These are phyloP conservation scores for Podila epigama DNA, from an alignment of 192 early-diverging fungal species.

Conservation along the genomic window DNA sequence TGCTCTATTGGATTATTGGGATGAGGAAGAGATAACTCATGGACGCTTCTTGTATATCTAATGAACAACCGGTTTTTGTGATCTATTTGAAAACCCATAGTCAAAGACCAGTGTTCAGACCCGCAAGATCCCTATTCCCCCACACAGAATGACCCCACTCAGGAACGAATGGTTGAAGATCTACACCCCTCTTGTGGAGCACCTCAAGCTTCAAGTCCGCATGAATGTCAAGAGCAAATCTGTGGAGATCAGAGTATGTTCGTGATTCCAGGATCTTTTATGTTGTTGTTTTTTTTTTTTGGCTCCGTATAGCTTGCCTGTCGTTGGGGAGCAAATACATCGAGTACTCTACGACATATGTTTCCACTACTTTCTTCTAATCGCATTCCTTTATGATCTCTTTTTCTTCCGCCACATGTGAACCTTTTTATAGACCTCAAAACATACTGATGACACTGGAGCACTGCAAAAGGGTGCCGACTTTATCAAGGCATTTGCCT, in stretches of 20 bases:
- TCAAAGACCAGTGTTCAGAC: slow-evolving; percentile 29
- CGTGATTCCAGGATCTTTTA: no score
- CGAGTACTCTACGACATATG: no score
- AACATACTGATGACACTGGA: slow-evolving; percentile 85
- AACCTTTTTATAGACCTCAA: slow-evolving; percentile 63
- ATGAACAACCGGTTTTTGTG: background rate
- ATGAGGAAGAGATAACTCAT: no score
- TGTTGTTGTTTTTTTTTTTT: no score
- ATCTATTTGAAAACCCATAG: background rate
- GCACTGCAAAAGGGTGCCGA: slow-evolving; percentile 97
- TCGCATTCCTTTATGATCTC: background rate
- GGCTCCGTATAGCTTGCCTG: no score
- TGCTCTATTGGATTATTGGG: no score
- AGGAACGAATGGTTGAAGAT: slow-evolving; percentile 95
- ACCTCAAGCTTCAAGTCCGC: slow-evolving; percentile 94
- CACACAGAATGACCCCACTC: slow-evolving; percentile 89
- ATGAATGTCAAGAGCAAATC: slow-evolving; percentile 91
- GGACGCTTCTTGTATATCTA: no score
- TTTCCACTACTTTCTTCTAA: background rate
- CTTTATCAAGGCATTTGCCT: slow-evolving; percentile 91
- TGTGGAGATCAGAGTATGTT: slow-evolving; percentile 85
- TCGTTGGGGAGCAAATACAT: no score
- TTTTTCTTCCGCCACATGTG: background rate
- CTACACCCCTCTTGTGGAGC: slow-evolving; percentile 95
- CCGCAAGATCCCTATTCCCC: slow-evolving; percentile 93